These are phyloP conservation scores for Pezicula radicicola DNA, from an alignment of 2,329 filamentous ascomycete species.

Conservation along the genomic window DNA sequence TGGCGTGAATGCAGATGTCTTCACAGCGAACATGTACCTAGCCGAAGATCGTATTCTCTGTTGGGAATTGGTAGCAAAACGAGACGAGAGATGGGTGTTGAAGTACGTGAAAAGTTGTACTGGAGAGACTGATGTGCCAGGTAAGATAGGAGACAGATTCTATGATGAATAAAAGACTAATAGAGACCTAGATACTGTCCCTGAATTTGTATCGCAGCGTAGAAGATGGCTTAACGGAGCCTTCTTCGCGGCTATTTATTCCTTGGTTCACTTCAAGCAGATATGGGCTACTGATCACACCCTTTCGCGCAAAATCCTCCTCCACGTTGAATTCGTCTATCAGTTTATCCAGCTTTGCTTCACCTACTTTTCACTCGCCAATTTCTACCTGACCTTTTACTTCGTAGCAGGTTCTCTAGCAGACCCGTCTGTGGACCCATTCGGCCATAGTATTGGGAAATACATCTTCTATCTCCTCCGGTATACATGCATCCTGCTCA, in stretches of 20 bases:
- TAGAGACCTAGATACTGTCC: constrained; percentile 68
- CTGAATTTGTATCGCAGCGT: constrained; percentile 95
- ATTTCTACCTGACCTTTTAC: constrained; percentile 99
- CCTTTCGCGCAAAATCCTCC: constrained; percentile 79
- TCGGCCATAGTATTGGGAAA: constrained; percentile 80
- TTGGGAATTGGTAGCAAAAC: constrained; percentile 94
- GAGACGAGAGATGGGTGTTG: constrained; percentile 91
- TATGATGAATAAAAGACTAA: constrained; percentile 4
- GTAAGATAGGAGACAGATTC: constrained; percentile 48
- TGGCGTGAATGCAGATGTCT: constrained; percentile 93
- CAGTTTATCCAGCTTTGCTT: constrained; percentile 91
- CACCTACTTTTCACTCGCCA: constrained; percentile 96
- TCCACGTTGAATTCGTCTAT: constrained; percentile 94
- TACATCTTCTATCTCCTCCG: constrained; percentile 84
- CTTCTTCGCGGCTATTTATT: constrained; percentile 98
- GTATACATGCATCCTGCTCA: constrained; percentile 83
- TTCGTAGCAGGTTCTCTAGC: constrained; percentile 91
- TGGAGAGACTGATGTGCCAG: constrained; percentile 96
- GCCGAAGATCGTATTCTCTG: constrained; percentile 88
- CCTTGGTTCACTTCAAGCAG: constrained; percentile 89
- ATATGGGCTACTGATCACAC: constrained; percentile 94
- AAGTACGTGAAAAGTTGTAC: constrained; percentile 97
- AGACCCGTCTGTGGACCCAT: constrained; percentile 79
- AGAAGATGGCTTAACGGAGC: constrained; percentile 97
- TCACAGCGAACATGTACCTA: constrained; percentile 95